phyloP scores from a whole-genome alignment of 805 yeast species.

The Nadsonia fulvescens region DNA sequence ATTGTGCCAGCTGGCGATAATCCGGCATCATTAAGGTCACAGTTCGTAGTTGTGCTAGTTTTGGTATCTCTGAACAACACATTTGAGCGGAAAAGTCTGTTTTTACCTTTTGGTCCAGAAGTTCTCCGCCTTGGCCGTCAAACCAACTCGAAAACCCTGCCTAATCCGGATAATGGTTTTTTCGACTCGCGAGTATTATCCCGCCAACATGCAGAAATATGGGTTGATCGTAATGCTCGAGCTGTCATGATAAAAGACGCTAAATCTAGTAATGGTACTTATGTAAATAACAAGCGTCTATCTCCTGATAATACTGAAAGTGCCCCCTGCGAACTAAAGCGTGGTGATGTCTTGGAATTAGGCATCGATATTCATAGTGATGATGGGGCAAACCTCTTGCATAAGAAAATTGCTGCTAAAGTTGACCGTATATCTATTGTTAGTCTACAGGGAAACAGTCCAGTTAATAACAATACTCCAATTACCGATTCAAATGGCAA shows the following conservation, averaged over 20 bases:
- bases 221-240: slow-evolving; percentile 46
- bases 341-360: slow-evolving; percentile 78
- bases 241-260: slow-evolving; percentile 65
- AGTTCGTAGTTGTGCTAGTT: slow-evolving; percentile 33
- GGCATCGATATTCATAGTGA: slow-evolving; percentile 63
- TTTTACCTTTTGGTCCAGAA: slow-evolving; percentile 68
- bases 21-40: no score
- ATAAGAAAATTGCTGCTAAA: slow-evolving; percentile 70
- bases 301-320: slow-evolving; percentile 39
- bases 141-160: slow-evolving; percentile 32
- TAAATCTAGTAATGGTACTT: slow-evolving; percentile 89
- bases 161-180: slow-evolving; percentile 63
- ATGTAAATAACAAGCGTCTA: slow-evolving; percentile 59
- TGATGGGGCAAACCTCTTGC: slow-evolving; percentile 37
- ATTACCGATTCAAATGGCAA: no score
- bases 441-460: slow-evolving; percentile 18
- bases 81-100: slow-evolving; percentile 59
- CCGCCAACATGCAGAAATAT: slow-evolving; percentile 84
- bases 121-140: slow-evolving; percentile 83
- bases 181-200: slow-evolving; percentile 88
- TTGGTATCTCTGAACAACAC: slow-evolving; percentile 65
- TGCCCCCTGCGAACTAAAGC: slow-evolving; percentile 38
- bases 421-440: slow-evolving; percentile 57
- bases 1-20: no score
- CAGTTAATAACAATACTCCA: slow-evolving; percentile 1